Conservation (phyloP, 2,329 filamentous ascomycete genomes). For the Escovopsis sp. region DNA sequence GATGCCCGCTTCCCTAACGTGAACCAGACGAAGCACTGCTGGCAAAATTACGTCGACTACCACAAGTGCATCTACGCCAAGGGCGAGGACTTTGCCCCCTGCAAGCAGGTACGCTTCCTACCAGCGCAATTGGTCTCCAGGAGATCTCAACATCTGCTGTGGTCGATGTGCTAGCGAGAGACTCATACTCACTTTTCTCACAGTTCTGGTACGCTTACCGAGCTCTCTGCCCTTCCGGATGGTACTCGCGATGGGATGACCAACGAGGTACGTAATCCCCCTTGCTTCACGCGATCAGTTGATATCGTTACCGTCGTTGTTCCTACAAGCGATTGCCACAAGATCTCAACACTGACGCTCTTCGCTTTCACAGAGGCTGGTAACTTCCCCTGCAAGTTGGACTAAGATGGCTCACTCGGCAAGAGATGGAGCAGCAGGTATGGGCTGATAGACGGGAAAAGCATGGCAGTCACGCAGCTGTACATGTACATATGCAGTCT, state of each 20-base stretch:
- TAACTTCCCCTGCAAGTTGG: slow-evolving; percentile 52
- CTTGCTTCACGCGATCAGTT: no score
- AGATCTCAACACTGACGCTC: no score
- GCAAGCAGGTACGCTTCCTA: slow-evolving; percentile 61
- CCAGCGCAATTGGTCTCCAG: no score
- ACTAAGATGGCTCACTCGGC: slow-evolving; percentile 30
- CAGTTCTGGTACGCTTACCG: slow-evolving; percentile 96
- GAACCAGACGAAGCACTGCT: slow-evolving; percentile 99
- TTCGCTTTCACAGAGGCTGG: slow-evolving; percentile 41
- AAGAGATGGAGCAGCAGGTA: background rate
- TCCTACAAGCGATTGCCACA: no score
- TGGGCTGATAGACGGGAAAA: slow-evolving; percentile 13
- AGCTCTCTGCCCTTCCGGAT: slow-evolving; percentile 90
- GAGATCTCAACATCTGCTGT: no score
- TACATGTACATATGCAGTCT: slow-evolving; percentile 20
- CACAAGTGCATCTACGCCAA: slow-evolving; percentile 99
- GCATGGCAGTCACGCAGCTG: slow-evolving; percentile 19
- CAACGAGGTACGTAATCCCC: slow-evolving; percentile 61
- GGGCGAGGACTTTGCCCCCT: slow-evolving; percentile 95
- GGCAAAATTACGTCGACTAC: slow-evolving; percentile 99
- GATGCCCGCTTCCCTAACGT: slow-evolving; percentile 97
- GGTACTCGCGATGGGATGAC: slow-evolving; percentile 91
- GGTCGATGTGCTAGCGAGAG: no score
- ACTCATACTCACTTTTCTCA: no score
- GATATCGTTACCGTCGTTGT: no score